Conservation (phyloP, 2,329 filamentous ascomycete species). For the Pseudocercospora eumusae region DNA sequence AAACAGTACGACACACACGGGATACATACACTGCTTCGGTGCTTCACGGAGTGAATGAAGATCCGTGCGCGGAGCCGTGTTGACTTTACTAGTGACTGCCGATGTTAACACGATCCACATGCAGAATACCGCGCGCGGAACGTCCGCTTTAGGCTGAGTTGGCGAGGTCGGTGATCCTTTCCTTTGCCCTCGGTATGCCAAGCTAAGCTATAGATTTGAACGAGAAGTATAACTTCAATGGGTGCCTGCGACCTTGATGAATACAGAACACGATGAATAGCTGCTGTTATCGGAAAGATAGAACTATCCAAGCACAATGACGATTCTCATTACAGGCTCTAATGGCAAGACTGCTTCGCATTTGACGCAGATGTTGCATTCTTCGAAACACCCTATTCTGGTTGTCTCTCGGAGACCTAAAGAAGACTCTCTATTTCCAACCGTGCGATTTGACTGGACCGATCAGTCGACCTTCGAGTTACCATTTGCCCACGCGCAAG, state of each 20-base stretch:
- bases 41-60: not conserved
- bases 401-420: constrained; percentile 18
- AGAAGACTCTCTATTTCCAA: constrained; percentile 9
- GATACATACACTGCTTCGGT: not conserved
- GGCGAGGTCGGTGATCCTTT: not conserved
- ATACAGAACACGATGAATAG: not conserved
- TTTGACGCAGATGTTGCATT: constrained; percentile 16
- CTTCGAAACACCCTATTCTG: constrained; percentile 14
- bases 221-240: not conserved
- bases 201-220: not conserved
- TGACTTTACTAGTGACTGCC: not conserved
- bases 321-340: constrained; percentile 28
- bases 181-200: not conserved
- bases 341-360: constrained; percentile 26
- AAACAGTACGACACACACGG: not conserved
- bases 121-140: not conserved
- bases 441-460: constrained; percentile 49
- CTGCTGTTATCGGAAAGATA: not conserved
- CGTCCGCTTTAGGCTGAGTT: not conserved
- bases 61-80: not conserved
- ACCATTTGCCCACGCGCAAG: constrained; percentile 35
- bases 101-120: not conserved
- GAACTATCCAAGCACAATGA: constrained; percentile 20
- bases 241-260: not conserved
- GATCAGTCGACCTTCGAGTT: constrained; percentile 45